Conservation (phyloP, 2,329 filamentous ascomycete species). For the Penicillium sp. region DNA sequence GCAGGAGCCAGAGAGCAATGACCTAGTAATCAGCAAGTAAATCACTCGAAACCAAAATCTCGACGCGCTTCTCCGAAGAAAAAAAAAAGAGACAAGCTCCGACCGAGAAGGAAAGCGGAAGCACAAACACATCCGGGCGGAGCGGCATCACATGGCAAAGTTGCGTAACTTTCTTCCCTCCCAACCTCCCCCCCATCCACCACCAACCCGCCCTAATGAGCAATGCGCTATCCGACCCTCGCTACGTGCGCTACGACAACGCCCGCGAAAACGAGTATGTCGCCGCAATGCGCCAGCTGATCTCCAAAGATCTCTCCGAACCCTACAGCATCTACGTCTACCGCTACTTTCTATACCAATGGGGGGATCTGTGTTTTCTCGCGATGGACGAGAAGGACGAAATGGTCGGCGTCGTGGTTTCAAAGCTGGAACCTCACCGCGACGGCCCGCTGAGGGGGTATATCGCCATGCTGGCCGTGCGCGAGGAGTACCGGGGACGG, state of each 20-base stretch:
- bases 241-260: constrained; percentile 62
- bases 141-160: constrained; percentile 28
- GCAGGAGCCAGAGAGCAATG: constrained; percentile 8
- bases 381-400: constrained; percentile 53
- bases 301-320: constrained; percentile 94
- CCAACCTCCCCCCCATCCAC: background rate
- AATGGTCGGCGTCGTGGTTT: constrained; percentile 88
- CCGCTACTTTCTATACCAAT: constrained; percentile 96
- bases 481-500: constrained; percentile 73
- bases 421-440: constrained; percentile 88
- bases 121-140: constrained; percentile 12
- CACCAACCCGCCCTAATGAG: constrained; percentile 26
- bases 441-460: constrained; percentile 88
- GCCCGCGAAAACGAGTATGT: constrained; percentile 68
- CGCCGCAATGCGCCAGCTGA: constrained; percentile 84
- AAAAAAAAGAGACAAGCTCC: constrained; percentile 4
- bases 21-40: background rate
- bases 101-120: background rate
- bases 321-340: constrained; percentile 99
- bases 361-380: constrained; percentile 97
- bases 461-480: constrained; percentile 97
- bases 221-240: constrained; percentile 49
- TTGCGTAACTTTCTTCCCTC: constrained; percentile 6
- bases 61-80: background rate
- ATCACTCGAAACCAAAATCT: background rate